Evolutionary conservation across 768 basidiomycete genomes (phyloP), one percentile per base, ranked within the genome.

Genomic region (Rhodocollybia butyracea): DNA sequence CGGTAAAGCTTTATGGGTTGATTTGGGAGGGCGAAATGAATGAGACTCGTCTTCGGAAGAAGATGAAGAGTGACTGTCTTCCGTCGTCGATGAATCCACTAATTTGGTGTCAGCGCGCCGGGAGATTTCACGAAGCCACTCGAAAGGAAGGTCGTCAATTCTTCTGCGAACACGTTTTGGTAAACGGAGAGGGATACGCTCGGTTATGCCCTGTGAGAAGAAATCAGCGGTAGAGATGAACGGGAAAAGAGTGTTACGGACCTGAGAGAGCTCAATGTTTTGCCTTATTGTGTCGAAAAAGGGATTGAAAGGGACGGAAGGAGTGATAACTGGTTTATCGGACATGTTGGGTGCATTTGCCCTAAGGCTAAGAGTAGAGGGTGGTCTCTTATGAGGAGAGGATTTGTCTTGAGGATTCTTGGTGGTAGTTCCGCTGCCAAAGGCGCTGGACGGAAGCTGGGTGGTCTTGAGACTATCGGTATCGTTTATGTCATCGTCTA

Each of bases 281-380:
- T 94, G 91, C 36, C 90, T 85, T 62, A 98, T 90, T 63, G 89
- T 88, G 70, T 98, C 95, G 61, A 92, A 98, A 74, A 98, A 98
- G 10, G 96, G 96, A 67, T 96, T 98, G 61, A 78, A 84, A 4
- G 86, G 68, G n/a, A 54, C 11, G 26, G 53, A 46, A 46, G 53
- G 22, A 39, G 51, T 24, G 38, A 32, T 40, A 27, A 12, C 27
- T 10, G 71, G 68, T 34, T 60, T 41, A 17, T 57, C 5, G 27
- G 36, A 13, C 39, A 53, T 38, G 11, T 5, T 19, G 36, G 22
- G 46, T 32, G 32, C 30, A 57, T 53, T 41, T n/a, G 27, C 24
- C 38, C 51, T 21, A 24, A 54, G 24, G 51, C 43, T 41, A 34
- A 50, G 30, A 36, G 43, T 3, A 22, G 56, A 36, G 5, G 36